Conservation (phyloP, 2,329 filamentous ascomycete genomes). For the Colletotrichum scovillei region DNA sequence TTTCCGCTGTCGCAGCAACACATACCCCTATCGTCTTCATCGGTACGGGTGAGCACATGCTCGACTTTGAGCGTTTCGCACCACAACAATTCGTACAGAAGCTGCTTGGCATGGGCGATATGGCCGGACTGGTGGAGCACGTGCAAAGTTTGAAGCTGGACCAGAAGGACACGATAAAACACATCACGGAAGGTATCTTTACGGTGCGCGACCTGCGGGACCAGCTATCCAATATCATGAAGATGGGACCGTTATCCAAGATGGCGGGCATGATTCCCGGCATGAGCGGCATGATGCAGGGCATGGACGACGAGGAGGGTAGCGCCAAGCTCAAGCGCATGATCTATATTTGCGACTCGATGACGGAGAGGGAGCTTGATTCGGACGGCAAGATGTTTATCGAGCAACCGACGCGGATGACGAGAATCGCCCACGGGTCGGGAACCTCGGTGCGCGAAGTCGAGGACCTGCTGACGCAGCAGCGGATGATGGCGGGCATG, state of each 20-base stretch:
- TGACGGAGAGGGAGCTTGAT: slow-evolving; percentile 96
- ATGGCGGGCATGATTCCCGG: slow-evolving; percentile 99
- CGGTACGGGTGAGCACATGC: slow-evolving; percentile 96
- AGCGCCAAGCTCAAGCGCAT: slow-evolving; percentile 93
- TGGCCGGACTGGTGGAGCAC: slow-evolving; percentile 94
- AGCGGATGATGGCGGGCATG: slow-evolving; percentile 99
- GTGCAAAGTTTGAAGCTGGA: slow-evolving; percentile 95
- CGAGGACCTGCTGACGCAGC: slow-evolving; percentile 96
- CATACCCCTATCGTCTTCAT: slow-evolving; percentile 98
- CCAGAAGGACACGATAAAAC: slow-evolving; percentile 99
- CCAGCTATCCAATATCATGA: slow-evolving; percentile 98
- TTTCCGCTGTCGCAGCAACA: slow-evolving; percentile 95
- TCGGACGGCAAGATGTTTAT: slow-evolving; percentile 94
- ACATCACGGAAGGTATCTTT: slow-evolving; percentile 96
- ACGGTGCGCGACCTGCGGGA: slow-evolving; percentile 94
- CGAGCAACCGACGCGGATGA: slow-evolving; percentile 93
- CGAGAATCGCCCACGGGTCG: slow-evolving; percentile 87
- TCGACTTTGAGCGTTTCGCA: slow-evolving; percentile 92
- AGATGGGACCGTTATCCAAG: slow-evolving; percentile 97
- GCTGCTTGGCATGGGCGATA: slow-evolving; percentile 96
- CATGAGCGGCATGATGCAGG: slow-evolving; percentile 91
- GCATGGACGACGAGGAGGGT: slow-evolving; percentile 98
- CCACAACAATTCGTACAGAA: slow-evolving; percentile 95
- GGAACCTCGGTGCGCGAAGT: slow-evolving; percentile 93
- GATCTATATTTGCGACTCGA: slow-evolving; percentile 99